Evolutionary conservation across 805 yeast species (phyloP).

Genomic region (Pichia exigua): DNA sequence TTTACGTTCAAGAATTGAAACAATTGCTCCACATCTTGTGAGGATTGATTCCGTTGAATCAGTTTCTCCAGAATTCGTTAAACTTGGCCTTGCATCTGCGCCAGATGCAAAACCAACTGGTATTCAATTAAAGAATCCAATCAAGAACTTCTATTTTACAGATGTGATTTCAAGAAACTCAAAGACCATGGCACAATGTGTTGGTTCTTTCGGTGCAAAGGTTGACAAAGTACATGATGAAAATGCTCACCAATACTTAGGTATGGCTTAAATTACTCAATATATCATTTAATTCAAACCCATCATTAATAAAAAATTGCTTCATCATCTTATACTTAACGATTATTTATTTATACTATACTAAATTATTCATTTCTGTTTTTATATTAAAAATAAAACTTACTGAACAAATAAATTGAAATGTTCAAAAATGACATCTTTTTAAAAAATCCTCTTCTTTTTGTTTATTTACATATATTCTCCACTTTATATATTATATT

Average conservation of each 20-base stretch:
- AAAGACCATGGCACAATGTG: conserved; percentile 85
- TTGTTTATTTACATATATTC: conserved; percentile 1
- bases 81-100: conserved; percentile 45
- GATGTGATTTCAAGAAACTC: conserved; percentile 82
- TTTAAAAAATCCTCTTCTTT: not conserved
- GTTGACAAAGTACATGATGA: conserved; percentile 50
- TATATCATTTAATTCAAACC: not conserved
- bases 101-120: conserved; percentile 32
- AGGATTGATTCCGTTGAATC: conserved; percentile 72
- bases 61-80: conserved; percentile 47
- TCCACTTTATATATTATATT: not conserved
- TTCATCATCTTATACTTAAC: not conserved
- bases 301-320: not conserved
- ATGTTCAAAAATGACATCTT: not conserved
- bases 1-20: conserved; percentile 60
- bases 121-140: conserved; percentile 53
- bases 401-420: not conserved
- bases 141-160: conserved; percentile 80
- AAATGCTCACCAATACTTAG: conserved; percentile 29
- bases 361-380: conserved; percentile 11
- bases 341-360: conserved; percentile 1
- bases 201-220: conserved; percentile 61
- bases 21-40: conserved; percentile 73
- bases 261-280: conserved; percentile 21
- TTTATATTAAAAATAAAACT: not conserved